phyloP scores from a whole-genome alignment of 1,284 basidiomycete species.

The Psilocybe mexicana region DNA sequence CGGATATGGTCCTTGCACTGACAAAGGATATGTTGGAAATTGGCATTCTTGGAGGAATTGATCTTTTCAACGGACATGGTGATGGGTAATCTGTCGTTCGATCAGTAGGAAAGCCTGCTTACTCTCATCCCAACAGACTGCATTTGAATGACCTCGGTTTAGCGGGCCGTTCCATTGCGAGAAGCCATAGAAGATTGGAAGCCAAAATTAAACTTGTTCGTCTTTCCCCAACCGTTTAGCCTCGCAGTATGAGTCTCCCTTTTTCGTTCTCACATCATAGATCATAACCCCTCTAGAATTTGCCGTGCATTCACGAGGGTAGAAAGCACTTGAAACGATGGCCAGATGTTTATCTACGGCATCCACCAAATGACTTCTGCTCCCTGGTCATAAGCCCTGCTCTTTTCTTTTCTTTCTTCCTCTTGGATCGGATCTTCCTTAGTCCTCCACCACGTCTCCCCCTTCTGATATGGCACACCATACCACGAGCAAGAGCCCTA shows the following conservation, averaged over 20 bases:
- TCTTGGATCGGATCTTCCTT: background rate
- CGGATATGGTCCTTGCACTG: conserved; percentile 20
- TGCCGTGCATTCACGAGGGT: background rate
- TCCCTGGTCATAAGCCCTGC: background rate
- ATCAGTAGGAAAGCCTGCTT: conserved; percentile 1
- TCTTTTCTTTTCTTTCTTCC: background rate
- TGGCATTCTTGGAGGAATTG: conserved; percentile 45
- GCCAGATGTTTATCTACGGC: background rate
- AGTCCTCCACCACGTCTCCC: conserved; percentile 11
- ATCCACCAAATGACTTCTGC: background rate
- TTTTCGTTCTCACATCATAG: background rate
- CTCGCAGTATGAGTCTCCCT: background rate
- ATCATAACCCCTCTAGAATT: background rate
- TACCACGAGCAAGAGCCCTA: conserved; percentile 2
- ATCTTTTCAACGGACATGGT: conserved; percentile 51
- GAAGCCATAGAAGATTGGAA: background rate
- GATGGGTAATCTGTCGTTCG: conserved; percentile 9
- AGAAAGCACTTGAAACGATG: background rate
- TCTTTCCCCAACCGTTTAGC: background rate
- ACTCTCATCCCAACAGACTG: background rate
- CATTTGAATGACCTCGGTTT: conserved; percentile 14
- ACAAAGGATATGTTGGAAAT: conserved; percentile 51
- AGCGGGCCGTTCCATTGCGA: conserved; percentile 5
- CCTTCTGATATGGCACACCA: conserved; percentile 4
- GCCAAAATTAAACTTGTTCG: background rate